Evolutionary conservation across 2,329 filamentous ascomycete species (phyloP).

Genomic region (Cordyceps cateniannulata): DNA sequence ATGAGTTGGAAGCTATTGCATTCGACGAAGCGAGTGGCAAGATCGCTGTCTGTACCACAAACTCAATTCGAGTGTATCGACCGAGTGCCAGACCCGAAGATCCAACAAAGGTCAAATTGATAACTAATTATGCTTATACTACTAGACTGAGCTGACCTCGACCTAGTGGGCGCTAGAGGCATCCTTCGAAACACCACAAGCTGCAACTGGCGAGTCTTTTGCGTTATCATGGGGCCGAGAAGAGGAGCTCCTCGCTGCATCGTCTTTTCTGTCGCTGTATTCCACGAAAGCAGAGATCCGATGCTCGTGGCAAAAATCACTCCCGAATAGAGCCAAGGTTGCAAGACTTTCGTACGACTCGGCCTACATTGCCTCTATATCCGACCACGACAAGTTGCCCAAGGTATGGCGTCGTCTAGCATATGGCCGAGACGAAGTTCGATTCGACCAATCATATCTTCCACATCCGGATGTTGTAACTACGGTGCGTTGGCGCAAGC

Average conservation of each 20-base stretch:
- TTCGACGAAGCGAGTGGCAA: slow-evolving; percentile 80
- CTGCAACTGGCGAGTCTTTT: slow-evolving; percentile 29
- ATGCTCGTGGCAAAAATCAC: slow-evolving; percentile 64
- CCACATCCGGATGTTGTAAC: slow-evolving; percentile 79
- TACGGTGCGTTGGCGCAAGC: slow-evolving; percentile 76
- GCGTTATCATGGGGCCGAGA: slow-evolving; percentile 78
- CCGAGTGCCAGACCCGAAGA: slow-evolving; percentile 66
- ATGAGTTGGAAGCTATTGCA: slow-evolving; percentile 63
- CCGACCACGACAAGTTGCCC: slow-evolving; percentile 71
- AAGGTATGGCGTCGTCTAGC: slow-evolving; percentile 89
- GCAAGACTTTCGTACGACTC: slow-evolving; percentile 82
- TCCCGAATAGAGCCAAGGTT: slow-evolving; percentile 68
- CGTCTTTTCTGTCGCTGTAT: slow-evolving; percentile 64
- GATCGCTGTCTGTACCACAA: slow-evolving; percentile 68
- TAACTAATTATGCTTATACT: slow-evolving; percentile 15
- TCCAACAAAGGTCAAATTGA: slow-evolving; percentile 59
- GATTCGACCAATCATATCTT: slow-evolving; percentile 88
- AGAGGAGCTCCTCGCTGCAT: slow-evolving; percentile 78
- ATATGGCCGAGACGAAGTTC: slow-evolving; percentile 74
- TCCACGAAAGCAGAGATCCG: slow-evolving; percentile 40
- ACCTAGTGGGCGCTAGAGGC: slow-evolving; percentile 58
- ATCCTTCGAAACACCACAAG: slow-evolving; percentile 41
- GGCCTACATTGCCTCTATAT: slow-evolving; percentile 75
- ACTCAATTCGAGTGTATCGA: slow-evolving; percentile 67
- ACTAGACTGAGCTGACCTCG: slow-evolving; percentile 12